phyloP scores from a whole-genome alignment of 1,139 yeast genomes.

The Geotrichum bryndzae region DNA sequence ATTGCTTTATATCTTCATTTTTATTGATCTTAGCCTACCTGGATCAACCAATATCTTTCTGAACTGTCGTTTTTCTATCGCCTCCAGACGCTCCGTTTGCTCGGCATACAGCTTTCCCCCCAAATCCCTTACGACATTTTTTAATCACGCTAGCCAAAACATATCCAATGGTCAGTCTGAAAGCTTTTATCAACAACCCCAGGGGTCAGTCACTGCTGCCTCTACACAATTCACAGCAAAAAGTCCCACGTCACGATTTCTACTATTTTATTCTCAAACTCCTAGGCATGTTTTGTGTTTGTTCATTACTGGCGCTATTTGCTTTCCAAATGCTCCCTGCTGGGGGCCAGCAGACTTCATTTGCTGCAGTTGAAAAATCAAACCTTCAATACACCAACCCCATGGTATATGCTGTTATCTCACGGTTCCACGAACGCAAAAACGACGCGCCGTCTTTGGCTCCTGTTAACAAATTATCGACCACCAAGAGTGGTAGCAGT shows the following conservation, averaged over 20 bases:
- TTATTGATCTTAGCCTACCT: too few relatives aligned
- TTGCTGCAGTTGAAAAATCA: not conserved
- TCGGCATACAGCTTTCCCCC: too few relatives aligned
- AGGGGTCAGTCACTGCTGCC: not conserved
- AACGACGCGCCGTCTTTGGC: not conserved
- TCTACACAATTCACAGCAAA: not conserved
- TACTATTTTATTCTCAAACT: constrained; percentile 1
- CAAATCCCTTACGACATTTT: too few relatives aligned
- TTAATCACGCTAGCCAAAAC: too few relatives aligned
- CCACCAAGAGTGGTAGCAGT: not conserved
- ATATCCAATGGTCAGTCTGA: not conserved
- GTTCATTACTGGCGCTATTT: constrained; percentile 2
- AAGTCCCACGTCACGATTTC: not conserved
- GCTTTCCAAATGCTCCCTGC: not conserved
- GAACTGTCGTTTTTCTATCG: too few relatives aligned
- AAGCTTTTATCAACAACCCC: not conserved
- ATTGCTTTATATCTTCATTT: too few relatives aligned
- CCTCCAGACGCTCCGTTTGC: too few relatives aligned
- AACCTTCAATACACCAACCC: constrained; percentile 6
- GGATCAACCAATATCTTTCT: too few relatives aligned
- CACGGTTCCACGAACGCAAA: not conserved
- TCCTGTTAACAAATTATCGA: not conserved
- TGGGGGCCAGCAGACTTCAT: not conserved
- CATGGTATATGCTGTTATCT: not conserved
- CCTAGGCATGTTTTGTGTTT: constrained; percentile 5